Percentiles rank a stretch among this genome's conserved stretches.
phyloP scores from a whole-genome alignment of 768 basidiomycete genomes.

The Udeniomyces megalosporus region DNA sequence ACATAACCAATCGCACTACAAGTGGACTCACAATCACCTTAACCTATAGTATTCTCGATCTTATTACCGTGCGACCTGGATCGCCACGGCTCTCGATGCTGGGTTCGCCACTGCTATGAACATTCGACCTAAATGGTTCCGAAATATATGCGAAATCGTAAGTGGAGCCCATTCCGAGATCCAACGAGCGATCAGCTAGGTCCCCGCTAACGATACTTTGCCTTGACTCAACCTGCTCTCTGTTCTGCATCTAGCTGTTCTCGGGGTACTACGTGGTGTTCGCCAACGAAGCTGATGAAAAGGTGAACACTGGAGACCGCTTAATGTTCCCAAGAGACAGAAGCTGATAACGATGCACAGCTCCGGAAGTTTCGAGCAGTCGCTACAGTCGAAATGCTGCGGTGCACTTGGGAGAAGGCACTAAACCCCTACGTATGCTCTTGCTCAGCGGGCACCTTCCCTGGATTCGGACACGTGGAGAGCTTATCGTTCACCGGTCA shows the following conservation, averaged over 20 bases:
- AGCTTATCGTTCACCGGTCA: no score
- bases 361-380: constrained; percentile 80
- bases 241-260: neutral
- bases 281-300: constrained; percentile 87
- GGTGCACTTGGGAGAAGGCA: constrained; percentile 93
- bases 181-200: no score
- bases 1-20: neutral
- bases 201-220: no score
- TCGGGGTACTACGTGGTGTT: constrained; percentile 64
- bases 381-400: constrained; percentile 89
- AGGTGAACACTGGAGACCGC: constrained; percentile 44
- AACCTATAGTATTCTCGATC: constrained; percentile 63
- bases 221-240: neutral
- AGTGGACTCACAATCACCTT: no score
- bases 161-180: neutral
- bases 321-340: neutral
- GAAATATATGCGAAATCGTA: constrained; percentile 45
- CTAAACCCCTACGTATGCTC: constrained; percentile 70
- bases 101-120: constrained; percentile 93
- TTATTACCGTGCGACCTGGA: constrained; percentile 93
- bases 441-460: no score
- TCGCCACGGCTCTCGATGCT: constrained; percentile 83
- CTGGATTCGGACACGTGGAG: no score
- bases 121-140: constrained; percentile 78
- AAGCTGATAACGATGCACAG: no score